Base-by-base conservation (phyloP, 805 yeast species). In the Yamadazyma paraphyllophila region DNA sequence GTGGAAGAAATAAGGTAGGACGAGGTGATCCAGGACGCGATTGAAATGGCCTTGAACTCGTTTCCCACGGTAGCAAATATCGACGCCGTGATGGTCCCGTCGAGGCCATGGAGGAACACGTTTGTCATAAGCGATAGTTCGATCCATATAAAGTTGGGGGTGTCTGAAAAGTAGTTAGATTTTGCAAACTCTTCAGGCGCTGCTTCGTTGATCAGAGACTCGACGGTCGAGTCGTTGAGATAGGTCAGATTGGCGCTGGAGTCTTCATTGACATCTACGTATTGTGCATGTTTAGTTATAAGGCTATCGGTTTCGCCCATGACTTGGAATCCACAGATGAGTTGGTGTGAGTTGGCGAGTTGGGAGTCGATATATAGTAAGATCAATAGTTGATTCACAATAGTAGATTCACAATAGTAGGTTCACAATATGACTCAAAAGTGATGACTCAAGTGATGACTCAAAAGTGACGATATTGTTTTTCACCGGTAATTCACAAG, bases 31-130 rank as follows among this genome's bases (percentile, higher is more conserved):
- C 75, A 69, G 2, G 74, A 65, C 16, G 71, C 71, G 11, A 66
- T 44, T 34, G 61, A 50, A 13, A 63, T 64, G 8, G 69, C 66
- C 14, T 62, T 54, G 39, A 67, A 66, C 42, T 68, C 67, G 36
- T 70, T 66, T 2, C 79, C 79, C 27, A 76, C 73, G 29, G 70
- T 61, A 14, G 78, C 67, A 46, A 74, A 74, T 1, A 75, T 73
- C 4, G 78, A 71, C 2, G 79, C 78, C 9, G 77, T 73, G 33
- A 76, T 67, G 4, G 79, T 74, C 2, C 73, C 67, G 50, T 76
- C 80, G 51, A 76, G 72, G 2, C 77, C 77, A 9, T 74, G 62
- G 11, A 76, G 61, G 42, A 76, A 73, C 1, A 71, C 76, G 43
- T 72, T 73, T 4, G 60, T 46, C 34, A 65, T 47, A 2, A 67